Evolutionary conservation across 2,329 filamentous ascomycete genomes (phyloP), one percentile per base, ranked within the genome.

Genomic region (Xylaria sp.): DNA sequence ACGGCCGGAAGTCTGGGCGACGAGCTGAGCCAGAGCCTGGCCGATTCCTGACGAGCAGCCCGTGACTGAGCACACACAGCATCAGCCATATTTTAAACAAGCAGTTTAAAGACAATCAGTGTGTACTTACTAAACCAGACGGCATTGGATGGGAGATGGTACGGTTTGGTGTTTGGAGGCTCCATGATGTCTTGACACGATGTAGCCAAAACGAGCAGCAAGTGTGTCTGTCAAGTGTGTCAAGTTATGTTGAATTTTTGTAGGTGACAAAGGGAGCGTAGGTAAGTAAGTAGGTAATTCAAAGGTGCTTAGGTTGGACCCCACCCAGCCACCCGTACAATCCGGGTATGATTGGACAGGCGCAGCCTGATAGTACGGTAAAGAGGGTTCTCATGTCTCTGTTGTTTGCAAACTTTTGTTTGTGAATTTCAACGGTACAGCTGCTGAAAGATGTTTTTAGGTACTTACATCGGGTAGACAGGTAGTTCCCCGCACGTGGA

Each of bases 71-170:
- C 27, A 14, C 3, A 17, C 8, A 5, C 8, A 14, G 34, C 19
- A 45, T 24, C 5, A 36, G 53, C 14, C 9, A 19, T 19, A 14
- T 36, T 19, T 1, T 5, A 5, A 36, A 12, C n/a, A 17, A 27
- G 3, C 21, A 50, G 47, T 9, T 55, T 9, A 1, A 36, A n/a
- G 6, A 39, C n/a, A 17, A 8, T n/a, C 6, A 4, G n/a, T 7
- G 9, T 5, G 3, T 24, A 71, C 74, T 71, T 24, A 76, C 75
- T 75, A 48, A 77, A 74, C 75, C 74, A 77, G 36, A 76, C 74
- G 2, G 74, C 75, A 50, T 76, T 72, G 2, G 51, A 24, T 2
- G 74, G 75, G 7, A 77, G 67, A 51, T 74, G 61, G 34, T 75
- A 77, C 3, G 71, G 71, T 19, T 64, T 69, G 3, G 63, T 64